Percentiles rank a stretch among this genome's conserved stretches.
phyloP scores from a whole-genome alignment of 208 protist species.

The Herpetomonas samuelpessoai region DNA sequence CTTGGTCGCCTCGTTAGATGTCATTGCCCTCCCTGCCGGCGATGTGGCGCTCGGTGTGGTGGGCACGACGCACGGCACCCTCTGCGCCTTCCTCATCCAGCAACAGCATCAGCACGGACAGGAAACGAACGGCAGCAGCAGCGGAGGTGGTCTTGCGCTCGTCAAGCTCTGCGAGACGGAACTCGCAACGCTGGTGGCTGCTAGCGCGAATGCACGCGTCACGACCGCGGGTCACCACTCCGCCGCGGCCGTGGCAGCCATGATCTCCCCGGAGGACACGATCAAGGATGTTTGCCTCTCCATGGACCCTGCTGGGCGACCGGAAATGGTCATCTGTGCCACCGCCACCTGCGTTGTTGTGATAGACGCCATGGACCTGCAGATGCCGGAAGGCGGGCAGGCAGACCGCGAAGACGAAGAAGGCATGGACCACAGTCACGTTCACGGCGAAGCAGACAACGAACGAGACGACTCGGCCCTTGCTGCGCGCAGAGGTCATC shows the following conservation, averaged over 20 bases:
- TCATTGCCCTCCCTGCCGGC: constrained; percentile 32
- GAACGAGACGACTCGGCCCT: no score
- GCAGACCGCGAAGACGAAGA: constrained; percentile 4
- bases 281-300: constrained; percentile 46
- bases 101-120: no score
- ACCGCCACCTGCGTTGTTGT: constrained; percentile 39
- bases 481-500: background rate
- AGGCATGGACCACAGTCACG: background rate
- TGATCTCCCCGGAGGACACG: constrained; percentile 22
- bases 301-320: constrained; percentile 55
- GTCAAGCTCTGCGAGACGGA: constrained; percentile 30
- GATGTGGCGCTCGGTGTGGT: constrained; percentile 43
- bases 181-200: constrained; percentile 14
- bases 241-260: background rate
- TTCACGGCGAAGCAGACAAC: background rate
- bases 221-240: constrained; percentile 4
- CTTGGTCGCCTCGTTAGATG: constrained; percentile 36
- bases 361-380: constrained; percentile 33
- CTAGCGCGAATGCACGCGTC: constrained; percentile 26
- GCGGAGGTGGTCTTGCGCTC: constrained; percentile 25
- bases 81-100: constrained; percentile 40
- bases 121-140: no score
- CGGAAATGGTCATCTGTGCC: constrained; percentile 54
- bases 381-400: background rate
- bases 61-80: constrained; percentile 46